Evolutionary conservation across 208 protist species (phyloP).

Genomic region (Acanthamoeba castellanii): DNA sequence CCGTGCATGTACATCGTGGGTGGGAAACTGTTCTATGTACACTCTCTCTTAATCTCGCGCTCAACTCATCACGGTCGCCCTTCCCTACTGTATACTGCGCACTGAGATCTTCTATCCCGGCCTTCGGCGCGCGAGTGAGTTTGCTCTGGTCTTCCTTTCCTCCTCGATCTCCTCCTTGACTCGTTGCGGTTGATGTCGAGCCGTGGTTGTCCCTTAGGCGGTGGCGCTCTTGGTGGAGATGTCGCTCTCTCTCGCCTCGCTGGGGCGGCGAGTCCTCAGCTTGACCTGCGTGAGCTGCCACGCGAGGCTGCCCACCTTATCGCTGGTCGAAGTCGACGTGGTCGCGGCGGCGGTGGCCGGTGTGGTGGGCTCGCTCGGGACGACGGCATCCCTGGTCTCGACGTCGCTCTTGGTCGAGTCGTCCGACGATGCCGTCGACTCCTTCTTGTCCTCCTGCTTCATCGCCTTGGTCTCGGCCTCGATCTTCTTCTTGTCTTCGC

Average conservation of each 20-base stretch:
- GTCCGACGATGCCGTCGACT: not conserved
- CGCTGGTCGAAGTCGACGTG: not conserved
- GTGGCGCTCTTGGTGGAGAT: slow-evolving; percentile 16
- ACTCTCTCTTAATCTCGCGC: too few species aligned
- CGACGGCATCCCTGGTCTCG: not conserved
- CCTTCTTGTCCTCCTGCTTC: slow-evolving; percentile 30
- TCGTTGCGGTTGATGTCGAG: not conserved
- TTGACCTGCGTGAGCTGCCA: not conserved
- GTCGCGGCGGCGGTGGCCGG: not conserved
- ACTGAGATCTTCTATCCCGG: not conserved
- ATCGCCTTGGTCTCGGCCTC: not conserved
- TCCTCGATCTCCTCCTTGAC: not conserved
- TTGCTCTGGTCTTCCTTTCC: not conserved
- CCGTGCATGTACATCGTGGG: too few species aligned
- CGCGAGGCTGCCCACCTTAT: not conserved
- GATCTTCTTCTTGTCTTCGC: not conserved
- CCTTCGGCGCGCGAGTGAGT: not conserved
- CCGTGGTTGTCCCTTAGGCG: not conserved
- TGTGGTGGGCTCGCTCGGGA: not conserved
- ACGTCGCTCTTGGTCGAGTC: not conserved
- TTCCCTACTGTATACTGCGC: too few species aligned
- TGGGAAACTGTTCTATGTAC: too few species aligned
- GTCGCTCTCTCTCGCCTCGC: not conserved
- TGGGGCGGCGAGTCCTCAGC: not conserved
- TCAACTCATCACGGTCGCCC: too few species aligned